Conservation (phyloP, 805 yeast species). For the Starmerella bacillaris region DNA sequence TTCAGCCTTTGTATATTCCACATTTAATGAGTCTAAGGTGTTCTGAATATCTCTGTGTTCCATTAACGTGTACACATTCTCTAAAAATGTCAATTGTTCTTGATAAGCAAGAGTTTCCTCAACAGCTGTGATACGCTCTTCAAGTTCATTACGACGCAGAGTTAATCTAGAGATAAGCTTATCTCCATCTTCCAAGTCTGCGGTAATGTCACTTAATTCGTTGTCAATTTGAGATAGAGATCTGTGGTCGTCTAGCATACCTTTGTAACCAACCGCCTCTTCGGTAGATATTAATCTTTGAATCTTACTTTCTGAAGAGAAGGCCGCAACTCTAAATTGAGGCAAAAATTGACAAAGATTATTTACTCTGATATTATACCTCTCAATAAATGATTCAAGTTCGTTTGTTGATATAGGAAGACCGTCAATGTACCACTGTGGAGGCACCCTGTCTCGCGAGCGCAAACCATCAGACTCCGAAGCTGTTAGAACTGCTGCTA, state of each 20-base stretch:
- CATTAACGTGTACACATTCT: too few species aligned
- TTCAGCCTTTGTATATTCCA: too few species aligned
- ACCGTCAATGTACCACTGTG: slow-evolving; percentile 11
- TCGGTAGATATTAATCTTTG: slow-evolving; percentile 60
- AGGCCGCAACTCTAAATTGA: slow-evolving; percentile 85
- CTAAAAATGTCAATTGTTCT: slow-evolving; percentile 1
- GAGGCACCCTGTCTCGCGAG: neutral
- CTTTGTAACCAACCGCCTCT: slow-evolving; percentile 45
- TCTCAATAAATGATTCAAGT: slow-evolving; percentile 50
- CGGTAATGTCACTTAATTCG: slow-evolving; percentile 19
- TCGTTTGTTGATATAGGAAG: slow-evolving; percentile 20
- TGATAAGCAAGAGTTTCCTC: slow-evolving; percentile 1
- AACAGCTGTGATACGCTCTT: slow-evolving; percentile 17
- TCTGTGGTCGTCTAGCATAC: slow-evolving; percentile 38
- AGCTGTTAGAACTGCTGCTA: slow-evolving; percentile 2
- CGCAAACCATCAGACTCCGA: neutral
- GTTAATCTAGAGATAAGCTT: slow-evolving; percentile 5
- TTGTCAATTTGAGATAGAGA: slow-evolving; percentile 24
- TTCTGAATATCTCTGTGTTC: too few species aligned
- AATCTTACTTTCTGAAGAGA: slow-evolving; percentile 66
- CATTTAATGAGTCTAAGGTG: too few species aligned
- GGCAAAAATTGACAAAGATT: slow-evolving; percentile 89
- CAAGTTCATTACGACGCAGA: slow-evolving; percentile 17
- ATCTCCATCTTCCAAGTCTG: slow-evolving; percentile 30
- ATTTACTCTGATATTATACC: slow-evolving; percentile 64